phyloP scores from a whole-genome alignment of 257 asterid species.

The Lavandula angustifolia region DNA sequence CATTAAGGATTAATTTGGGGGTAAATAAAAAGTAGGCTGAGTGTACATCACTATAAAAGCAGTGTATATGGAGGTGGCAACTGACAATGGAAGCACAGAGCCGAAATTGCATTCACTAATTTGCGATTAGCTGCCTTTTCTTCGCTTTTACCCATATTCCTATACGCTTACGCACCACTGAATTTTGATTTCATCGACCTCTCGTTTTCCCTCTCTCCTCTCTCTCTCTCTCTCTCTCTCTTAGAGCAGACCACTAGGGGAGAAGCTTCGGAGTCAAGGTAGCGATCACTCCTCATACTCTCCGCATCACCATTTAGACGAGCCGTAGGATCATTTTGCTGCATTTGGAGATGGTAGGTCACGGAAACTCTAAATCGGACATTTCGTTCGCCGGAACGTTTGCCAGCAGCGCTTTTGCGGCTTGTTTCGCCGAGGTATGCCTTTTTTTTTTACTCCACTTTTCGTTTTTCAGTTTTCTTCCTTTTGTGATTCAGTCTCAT shows the following conservation, averaged over 20 bases:
- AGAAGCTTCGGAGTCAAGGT: no score
- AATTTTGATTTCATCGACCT: conserved; percentile 19
- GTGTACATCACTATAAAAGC: background rate
- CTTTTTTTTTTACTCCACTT: background rate
- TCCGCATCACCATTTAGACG: background rate
- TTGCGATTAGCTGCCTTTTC: conserved; percentile 35
- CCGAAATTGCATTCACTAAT: conserved; percentile 30
- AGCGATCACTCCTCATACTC: conserved; percentile 1
- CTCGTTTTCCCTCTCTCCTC: background rate
- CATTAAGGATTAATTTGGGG: no score
- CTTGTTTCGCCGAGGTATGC: conserved; percentile 87
- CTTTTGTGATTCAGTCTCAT: background rate
- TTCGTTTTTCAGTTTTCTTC: background rate
- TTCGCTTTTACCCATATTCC: conserved; percentile 50
- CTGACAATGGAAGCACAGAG: conserved; percentile 30
- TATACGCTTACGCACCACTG: conserved; percentile 13
- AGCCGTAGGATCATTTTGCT: background rate
- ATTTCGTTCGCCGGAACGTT: conserved; percentile 82
- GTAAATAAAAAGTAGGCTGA: no score
- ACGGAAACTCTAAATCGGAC: conserved; percentile 65
- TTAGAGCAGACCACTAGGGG: background rate
- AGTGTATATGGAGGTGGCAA: conserved; percentile 36
- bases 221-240: background rate
- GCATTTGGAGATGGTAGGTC: conserved; percentile 57
- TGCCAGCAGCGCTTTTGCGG: conserved; percentile 91